Percentiles rank a stretch among this genome's conserved stretches.
phyloP scores from a whole-genome alignment of 2,329 filamentous ascomycete species.

The Penicillium frequentans region DNA sequence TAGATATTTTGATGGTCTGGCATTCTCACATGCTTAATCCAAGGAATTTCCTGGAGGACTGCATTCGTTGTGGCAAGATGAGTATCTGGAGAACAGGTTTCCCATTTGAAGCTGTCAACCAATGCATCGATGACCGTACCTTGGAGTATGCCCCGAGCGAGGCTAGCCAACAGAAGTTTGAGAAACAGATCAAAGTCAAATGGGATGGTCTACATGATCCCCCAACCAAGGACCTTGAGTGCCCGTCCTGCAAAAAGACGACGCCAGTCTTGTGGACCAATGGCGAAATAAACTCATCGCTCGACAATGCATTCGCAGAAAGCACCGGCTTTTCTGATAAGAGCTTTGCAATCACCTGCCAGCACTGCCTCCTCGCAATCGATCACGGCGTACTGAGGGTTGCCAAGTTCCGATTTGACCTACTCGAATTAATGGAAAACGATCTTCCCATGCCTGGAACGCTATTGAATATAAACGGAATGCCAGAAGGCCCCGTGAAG shows the following conservation, averaged over 20 bases:
- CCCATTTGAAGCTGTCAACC: conserved; percentile 18
- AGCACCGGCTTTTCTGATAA: conserved; percentile 34
- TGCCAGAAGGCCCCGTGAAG: conserved; percentile 33
- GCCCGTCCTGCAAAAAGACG: conserved; percentile 52
- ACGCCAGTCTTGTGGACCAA: conserved; percentile 60
- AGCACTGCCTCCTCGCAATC: conserved; percentile 50
- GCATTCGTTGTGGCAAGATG: conserved; percentile 23
- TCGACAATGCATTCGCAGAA: conserved; percentile 21
- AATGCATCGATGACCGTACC: conserved; percentile 17
- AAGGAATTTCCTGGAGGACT: conserved; percentile 22
- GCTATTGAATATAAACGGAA: conserved; percentile 57
- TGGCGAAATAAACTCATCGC: conserved; percentile 15
- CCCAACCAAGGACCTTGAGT: conserved; percentile 50
- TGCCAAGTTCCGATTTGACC: conserved; percentile 61
- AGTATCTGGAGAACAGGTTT: conserved; percentile 24
- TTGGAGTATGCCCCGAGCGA: conserved; percentile 17
- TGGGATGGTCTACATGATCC: conserved; percentile 63
- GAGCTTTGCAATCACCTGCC: conserved; percentile 53
- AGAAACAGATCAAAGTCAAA: conserved; percentile 28
- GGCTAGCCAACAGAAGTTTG: conserved; percentile 16
- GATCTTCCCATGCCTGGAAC: conserved; percentile 66
- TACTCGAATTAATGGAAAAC: conserved; percentile 47
- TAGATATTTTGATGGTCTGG: conserved; percentile 27
- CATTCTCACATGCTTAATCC: conserved; percentile 26
- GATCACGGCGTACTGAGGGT: conserved; percentile 61